phyloP scores from a whole-genome alignment of 169 alveolate species.

The Cytauxzoon felis region DNA sequence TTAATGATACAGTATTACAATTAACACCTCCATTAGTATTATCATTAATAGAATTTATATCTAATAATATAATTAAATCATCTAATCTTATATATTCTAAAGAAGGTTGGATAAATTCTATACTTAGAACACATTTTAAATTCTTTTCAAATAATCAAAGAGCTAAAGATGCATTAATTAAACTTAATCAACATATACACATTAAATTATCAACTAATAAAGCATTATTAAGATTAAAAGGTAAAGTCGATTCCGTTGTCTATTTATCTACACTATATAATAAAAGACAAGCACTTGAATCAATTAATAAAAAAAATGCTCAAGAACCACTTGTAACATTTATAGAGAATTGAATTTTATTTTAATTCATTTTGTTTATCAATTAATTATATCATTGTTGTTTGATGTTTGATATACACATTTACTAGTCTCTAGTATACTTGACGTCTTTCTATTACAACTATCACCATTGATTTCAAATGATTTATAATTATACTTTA shows the following conservation, averaged over 20 bases:
- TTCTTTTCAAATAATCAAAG: conserved; percentile 28
- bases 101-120: conserved; percentile 63
- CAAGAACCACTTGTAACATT: conserved; percentile 50
- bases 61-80: conserved; percentile 29
- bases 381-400: too few species aligned
- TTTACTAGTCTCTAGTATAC: too few species aligned
- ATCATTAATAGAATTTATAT: conserved; percentile 58
- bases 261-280: conserved; percentile 21
- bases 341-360: conserved; percentile 32
- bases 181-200: conserved; percentile 35
- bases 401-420: too few species aligned
- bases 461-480: too few species aligned
- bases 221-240: conserved; percentile 53
- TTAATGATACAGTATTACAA: conserved; percentile 52
- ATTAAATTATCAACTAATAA: conserved; percentile 40
- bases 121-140: conserved; percentile 33
- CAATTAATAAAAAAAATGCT: conserved; percentile 36
- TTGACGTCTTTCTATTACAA: too few species aligned
- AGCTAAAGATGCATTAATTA: conserved; percentile 43
- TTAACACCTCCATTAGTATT: conserved; percentile 57
- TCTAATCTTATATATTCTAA: conserved; percentile 59
- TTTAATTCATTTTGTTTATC: too few species aligned
- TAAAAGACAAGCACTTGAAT: conserved; percentile 33
- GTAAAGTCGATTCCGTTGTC: conserved; percentile 63
- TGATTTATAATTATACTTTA: too few species aligned